Percentiles rank a stretch among this genome's conserved stretches.
These are phyloP conservation scores for Nigrograna mackinnonii DNA, from an alignment of 2,329 filamentous ascomycete genomes.

Conservation along the genomic window DNA sequence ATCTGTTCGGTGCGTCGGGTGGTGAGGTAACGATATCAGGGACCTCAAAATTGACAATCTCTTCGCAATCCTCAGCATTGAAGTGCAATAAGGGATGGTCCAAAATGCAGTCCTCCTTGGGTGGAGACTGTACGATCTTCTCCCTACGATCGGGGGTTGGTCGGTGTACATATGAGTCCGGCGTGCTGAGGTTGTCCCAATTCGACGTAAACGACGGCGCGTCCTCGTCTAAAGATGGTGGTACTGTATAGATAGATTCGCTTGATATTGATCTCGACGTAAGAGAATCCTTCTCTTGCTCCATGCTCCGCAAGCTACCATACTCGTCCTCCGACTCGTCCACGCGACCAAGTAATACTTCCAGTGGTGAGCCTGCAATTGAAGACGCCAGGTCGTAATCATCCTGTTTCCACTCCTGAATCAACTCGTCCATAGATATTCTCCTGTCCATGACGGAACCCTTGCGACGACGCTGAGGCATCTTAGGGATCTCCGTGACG, in stretches of 20 bases:
- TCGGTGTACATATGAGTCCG: conserved; percentile 31
- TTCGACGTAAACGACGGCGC: conserved; percentile 52
- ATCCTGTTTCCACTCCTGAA: conserved; percentile 59
- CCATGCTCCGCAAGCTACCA: conserved; percentile 48
- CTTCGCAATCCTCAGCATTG: conserved; percentile 34
- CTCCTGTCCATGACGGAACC: conserved; percentile 44
- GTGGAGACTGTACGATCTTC: conserved; percentile 50
- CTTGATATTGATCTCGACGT: conserved; percentile 57
- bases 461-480: conserved; percentile 45
- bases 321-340: conserved; percentile 49
- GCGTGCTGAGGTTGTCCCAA: conserved; percentile 40
- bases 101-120: conserved; percentile 56
- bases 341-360: conserved; percentile 59
- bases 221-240: conserved; percentile 48
- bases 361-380: conserved; percentile 52
- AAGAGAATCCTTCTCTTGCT: conserved; percentile 43
- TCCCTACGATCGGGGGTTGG: conserved; percentile 45
- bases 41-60: conserved; percentile 32
- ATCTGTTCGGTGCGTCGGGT: conserved; percentile 31
- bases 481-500: conserved; percentile 62
- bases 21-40: conserved; percentile 23
- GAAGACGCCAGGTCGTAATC: conserved; percentile 41
- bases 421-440: conserved; percentile 61
- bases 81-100: conserved; percentile 61
- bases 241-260: conserved; percentile 58